Evolutionary conservation across 2,329 filamentous ascomycete genomes (phyloP).

Genomic region (Aspergillus fructus): DNA sequence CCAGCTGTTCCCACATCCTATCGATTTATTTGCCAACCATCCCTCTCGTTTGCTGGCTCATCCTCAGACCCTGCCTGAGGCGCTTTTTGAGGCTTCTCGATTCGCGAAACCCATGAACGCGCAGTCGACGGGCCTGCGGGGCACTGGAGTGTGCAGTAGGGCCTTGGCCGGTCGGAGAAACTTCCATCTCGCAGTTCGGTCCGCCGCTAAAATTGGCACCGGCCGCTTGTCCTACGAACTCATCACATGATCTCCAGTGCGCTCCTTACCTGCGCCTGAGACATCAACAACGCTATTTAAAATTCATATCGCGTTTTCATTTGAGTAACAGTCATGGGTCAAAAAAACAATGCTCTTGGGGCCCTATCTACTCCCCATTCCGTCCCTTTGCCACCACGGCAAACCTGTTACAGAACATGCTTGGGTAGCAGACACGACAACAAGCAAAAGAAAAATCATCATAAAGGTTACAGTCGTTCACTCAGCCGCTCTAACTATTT

Average conservation of each 20-base stretch:
- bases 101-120: not conserved
- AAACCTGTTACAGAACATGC: not conserved
- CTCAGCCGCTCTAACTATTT: not conserved
- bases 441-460: not conserved
- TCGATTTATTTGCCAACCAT: not conserved
- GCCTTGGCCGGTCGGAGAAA: not conserved
- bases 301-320: not conserved
- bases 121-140: not conserved
- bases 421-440: not conserved
- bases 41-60: not conserved
- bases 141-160: not conserved
- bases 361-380: not conserved
- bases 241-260: not conserved
- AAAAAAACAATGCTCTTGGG: not conserved
- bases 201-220: not conserved
- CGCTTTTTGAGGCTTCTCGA: not conserved
- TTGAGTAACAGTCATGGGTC: not conserved
- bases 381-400: not conserved
- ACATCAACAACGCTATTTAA: not conserved
- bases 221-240: not conserved
- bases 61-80: not conserved
- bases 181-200: not conserved
- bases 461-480: slow-evolving; percentile 3
- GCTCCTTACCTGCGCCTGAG: not conserved
- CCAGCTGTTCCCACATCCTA: not conserved